Evolutionary conservation across 306 rosid species (phyloP).

Genomic region (Quercus wislizeni): DNA sequence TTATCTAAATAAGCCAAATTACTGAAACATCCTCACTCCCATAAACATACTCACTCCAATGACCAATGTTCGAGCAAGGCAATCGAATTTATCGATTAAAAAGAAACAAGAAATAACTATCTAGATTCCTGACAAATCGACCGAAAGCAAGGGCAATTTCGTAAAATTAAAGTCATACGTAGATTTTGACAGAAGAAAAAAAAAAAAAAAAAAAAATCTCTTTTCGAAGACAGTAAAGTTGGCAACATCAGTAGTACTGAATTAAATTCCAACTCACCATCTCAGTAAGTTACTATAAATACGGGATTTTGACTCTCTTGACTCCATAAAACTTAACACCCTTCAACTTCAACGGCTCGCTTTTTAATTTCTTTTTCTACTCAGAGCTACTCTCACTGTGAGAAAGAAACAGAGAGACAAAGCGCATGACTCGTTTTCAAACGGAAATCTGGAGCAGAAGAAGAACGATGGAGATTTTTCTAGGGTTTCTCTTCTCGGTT

Average conservation of each 20-base stretch:
- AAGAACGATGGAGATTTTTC: conserved; percentile 43
- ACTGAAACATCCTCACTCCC: not conserved
- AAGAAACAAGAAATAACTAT: not conserved
- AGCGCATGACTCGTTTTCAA: not conserved
- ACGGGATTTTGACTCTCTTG: not conserved
- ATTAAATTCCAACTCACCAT: too few species aligned
- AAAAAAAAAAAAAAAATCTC: too few species aligned
- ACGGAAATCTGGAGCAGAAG: not conserved
- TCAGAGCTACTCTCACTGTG: not conserved
- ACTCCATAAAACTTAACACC: not conserved
- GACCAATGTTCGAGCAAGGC: too few species aligned
- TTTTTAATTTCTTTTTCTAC: not conserved
- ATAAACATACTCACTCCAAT: not conserved
- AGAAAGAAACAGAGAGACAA: not conserved
- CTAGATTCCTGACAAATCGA: conserved; percentile 4
- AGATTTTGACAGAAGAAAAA: not conserved
- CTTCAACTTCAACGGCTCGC: conserved; percentile 26
- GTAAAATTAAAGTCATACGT: not conserved
- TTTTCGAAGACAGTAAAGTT: too few species aligned
- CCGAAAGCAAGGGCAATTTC: conserved; percentile 36
- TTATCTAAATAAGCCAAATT: not conserved
- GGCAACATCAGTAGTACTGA: too few species aligned
- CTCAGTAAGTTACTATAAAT: conserved; percentile 31
- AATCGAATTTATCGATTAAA: too few species aligned
- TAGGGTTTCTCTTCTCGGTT: conserved; percentile 29